Evolutionary conservation across 2,329 filamentous ascomycete species (phyloP).

Genomic region (Ceratocystis eucalypticola): DNA sequence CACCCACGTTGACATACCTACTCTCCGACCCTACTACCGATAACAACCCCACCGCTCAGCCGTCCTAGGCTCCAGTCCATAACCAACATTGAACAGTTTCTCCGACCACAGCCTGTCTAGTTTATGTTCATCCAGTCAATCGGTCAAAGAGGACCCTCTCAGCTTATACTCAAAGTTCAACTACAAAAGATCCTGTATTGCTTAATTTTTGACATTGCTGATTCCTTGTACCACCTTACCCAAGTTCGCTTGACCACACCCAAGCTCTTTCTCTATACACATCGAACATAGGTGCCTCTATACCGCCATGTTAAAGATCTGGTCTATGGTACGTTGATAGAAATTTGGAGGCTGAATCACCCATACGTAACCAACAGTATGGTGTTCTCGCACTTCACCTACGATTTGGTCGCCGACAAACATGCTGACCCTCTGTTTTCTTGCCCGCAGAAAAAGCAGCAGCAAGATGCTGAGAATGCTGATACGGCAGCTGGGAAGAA

Average conservation of each 20-base stretch:
- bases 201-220: background rate
- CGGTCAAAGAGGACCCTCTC: too few species aligned
- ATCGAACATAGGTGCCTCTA: background rate
- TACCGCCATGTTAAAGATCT: slow-evolving; percentile 82
- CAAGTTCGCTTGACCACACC: background rate
- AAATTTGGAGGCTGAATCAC: background rate
- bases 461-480: slow-evolving; percentile 84
- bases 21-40: too few species aligned
- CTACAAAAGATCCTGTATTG: background rate
- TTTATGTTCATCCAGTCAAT: too few species aligned
- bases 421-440: background rate
- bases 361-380: too few species aligned
- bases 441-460: slow-evolving; percentile 68
- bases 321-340: slow-evolving; percentile 68
- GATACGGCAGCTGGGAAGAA: slow-evolving; percentile 66
- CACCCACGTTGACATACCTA: too few species aligned
- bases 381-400: slow-evolving; percentile 19
- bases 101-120: too few species aligned
- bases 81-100: too few species aligned
- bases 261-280: background rate
- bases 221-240: background rate
- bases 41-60: too few species aligned
- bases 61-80: too few species aligned
- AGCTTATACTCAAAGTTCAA: background rate
- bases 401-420: background rate